These are phyloP conservation scores for Arachis stenosperma DNA, from an alignment of 306 rosid species.

Conservation along the genomic window DNA sequence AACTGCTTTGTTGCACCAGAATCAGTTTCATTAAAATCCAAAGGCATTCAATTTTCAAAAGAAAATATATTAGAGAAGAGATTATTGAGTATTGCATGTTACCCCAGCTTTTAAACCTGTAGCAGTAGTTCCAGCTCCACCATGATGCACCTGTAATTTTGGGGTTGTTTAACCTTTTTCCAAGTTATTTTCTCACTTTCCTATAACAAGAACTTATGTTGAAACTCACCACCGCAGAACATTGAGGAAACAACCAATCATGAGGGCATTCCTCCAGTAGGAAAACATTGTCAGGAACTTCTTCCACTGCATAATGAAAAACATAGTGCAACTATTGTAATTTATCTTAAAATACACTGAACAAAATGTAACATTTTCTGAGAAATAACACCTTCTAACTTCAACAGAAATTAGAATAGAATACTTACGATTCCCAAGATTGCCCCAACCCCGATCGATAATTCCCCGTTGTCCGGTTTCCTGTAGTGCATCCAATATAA, in stretches of 20 bases:
- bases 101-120: constrained; percentile 97
- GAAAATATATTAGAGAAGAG: constrained; percentile 19
- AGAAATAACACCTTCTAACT: background rate
- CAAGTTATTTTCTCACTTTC: constrained; percentile 10
- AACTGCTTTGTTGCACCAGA: background rate
- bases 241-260: constrained; percentile 96
- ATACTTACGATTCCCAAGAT: constrained; percentile 79
- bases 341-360: constrained; percentile 11
- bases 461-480: constrained; percentile 86
- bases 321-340: constrained; percentile 25
- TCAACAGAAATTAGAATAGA: constrained; percentile 13
- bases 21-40: background rate
- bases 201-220: background rate
- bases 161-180: constrained; percentile 11
- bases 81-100: constrained; percentile 41
- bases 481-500: constrained; percentile 83
- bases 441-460: constrained; percentile 95
- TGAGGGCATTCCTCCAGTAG: constrained; percentile 93
- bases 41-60: constrained; percentile 7
- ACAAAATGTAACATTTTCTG: constrained; percentile 20
- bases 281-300: constrained; percentile 69
- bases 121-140: constrained; percentile 98
- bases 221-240: constrained; percentile 92
- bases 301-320: constrained; percentile 61
- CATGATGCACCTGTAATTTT: constrained; percentile 90